Conservation (phyloP, 2,329 filamentous ascomycete genomes). For the Eutypella sp. region DNA sequence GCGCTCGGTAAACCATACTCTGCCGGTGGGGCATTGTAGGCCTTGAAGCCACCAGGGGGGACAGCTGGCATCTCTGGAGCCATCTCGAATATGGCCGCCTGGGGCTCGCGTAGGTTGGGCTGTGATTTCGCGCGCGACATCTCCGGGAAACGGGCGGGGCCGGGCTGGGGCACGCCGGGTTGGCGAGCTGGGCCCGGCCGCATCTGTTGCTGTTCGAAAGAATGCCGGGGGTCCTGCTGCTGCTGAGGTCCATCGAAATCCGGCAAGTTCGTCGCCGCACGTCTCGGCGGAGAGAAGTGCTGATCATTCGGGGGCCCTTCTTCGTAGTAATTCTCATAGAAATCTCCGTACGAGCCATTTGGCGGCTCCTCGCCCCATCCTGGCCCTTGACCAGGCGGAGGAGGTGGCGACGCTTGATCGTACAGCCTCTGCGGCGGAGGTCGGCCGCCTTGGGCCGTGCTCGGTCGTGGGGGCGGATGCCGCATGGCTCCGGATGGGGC, state of each 20-base stretch:
- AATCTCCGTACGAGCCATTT: constrained; percentile 42
- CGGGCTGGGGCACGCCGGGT: constrained; percentile 31
- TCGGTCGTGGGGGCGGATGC: constrained; percentile 46
- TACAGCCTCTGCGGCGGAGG: constrained; percentile 51
- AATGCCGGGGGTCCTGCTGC: constrained; percentile 34
- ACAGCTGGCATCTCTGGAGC: constrained; percentile 55
- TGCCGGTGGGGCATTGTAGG: constrained; percentile 23
- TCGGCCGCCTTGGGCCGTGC: constrained; percentile 49
- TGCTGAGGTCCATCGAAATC: constrained; percentile 39
- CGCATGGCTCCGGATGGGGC: constrained; percentile 43
- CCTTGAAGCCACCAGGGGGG: constrained; percentile 34
- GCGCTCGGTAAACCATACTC: constrained; percentile 19
- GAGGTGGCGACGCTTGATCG: constrained; percentile 35
- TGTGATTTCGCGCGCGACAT: constrained; percentile 61
- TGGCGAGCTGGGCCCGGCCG: constrained; percentile 31
- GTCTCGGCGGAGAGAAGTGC: constrained; percentile 26
- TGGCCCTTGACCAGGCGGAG: constrained; percentile 25
- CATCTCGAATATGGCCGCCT: constrained; percentile 71
- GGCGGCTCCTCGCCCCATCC: constrained; percentile 31
- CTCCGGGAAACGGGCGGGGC: constrained; percentile 46
- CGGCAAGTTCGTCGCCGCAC: constrained; percentile 29
- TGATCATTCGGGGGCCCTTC: constrained; percentile 23
- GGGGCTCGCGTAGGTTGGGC: constrained; percentile 58
- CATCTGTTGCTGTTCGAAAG: constrained; percentile 46
- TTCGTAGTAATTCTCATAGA: constrained; percentile 53